Base-by-base conservation (phyloP, 106 monocot species). In the Dendrobium nobile region DNA sequence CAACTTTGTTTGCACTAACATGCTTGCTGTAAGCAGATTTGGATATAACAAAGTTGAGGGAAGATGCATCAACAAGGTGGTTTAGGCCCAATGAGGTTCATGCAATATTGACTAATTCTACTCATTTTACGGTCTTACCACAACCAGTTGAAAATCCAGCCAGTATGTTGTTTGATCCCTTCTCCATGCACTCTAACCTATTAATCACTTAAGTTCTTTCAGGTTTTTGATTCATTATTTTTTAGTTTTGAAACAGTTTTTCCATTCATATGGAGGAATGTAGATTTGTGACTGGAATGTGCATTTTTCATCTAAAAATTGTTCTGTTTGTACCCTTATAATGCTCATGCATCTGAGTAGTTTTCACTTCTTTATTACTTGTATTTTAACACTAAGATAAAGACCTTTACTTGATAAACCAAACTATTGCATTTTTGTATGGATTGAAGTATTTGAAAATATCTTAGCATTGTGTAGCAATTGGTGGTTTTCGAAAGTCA, bases 31-130 rank as follows among this genome's bases (percentile, higher is more conserved):
- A 41, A 67, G 65, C 85, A 91, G 88, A 91, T 85, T 86, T 95
- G 89, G 76, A 89, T 80, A 78, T 85, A 31, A 80, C 78, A 74
- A 90, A 82, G 65, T 78, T 95, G 65, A 75, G 83, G 76, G 80
- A 80, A 24, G 86, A 92, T 73, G 95, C 90, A 28, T 55, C 78
- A 24, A 82, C 73, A 17, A 87, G 95, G 75, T 95, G 95, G 95
- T 84, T 95, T 82, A 85, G 95, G 75, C 92, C 95, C 1, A 95
- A 95, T 82, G 95, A 95, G 84, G 77, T 95, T 48, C 85, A 91
- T 86, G 95, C 95, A 68, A 82, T 95, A 78, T 79, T 95, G 72
- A 89, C 87, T 15, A 95, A 95, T 79, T 67, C 85, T 77, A 82
- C 43, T 3, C 82, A 47, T 75, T 89, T 92, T 31, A 86, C 84